Base-by-base conservation (phyloP, 1,139 yeast species). In the Blastobotrys arbuscula region DNA sequence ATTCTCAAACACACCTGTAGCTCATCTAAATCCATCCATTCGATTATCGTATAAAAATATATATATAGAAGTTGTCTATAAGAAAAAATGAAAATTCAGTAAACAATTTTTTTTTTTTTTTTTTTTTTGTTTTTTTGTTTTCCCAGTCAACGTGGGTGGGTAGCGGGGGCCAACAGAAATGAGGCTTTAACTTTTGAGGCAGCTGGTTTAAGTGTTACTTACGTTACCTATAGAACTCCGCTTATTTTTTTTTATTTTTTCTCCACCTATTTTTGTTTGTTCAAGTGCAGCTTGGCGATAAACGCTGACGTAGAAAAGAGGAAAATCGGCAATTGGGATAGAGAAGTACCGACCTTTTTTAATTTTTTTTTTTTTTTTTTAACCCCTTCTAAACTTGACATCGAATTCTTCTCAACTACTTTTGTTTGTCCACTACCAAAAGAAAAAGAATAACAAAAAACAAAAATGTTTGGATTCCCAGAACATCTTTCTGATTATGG, bases 401-500 rank as follows among this genome's bases (percentile, higher is more conserved):
- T 13, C 13, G 31, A 9, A 26, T 26, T 26, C 31, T 26, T 26
- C 31, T 13, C 31, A 13, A 26, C 31, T 13, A 26, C 31, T 26
- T 7, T 24, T 24, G 7, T 21, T 10, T 40, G n/a, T 40, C 18
- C 5, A 10, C 7, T 23, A 23, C 16, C 28, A 24, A 24, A 24
- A 24, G 10, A 24, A 24, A 24, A 24, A 24, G 10, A 24, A 24
- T 2, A 30, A 16, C 7, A 33, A 19, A 15, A 18, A 33, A 34
- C 24, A 3, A 26, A 21, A n/a, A 42, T 55, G 45, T 56, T 55
- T 38, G 61, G 60, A 37, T 59, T 59, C 46, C 62, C 62, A 23
- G 59, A 53, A 30, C 42, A 47, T 15, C 39, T 60, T 45, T 28
- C 54, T 16, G 57, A 60, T 44, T 60, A 54, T 47, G 41, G 50